phyloP scores from a whole-genome alignment of 805 yeast genomes.

The Barnettozyma wickerhamii region DNA sequence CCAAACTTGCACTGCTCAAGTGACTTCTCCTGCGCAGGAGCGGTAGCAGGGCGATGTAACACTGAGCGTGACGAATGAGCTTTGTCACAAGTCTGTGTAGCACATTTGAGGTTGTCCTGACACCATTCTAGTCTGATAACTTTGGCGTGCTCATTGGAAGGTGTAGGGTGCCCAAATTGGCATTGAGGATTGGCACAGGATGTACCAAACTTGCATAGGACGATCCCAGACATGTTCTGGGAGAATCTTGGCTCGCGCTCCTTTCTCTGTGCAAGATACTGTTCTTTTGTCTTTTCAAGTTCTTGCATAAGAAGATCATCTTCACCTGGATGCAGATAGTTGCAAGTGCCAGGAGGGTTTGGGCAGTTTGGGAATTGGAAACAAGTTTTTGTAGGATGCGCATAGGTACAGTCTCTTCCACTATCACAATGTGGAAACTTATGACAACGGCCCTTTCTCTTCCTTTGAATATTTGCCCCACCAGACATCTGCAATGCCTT shows the following conservation, averaged over 20 bases:
- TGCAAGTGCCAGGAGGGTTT: conserved; percentile 78
- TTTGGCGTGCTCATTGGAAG: conserved; percentile 70
- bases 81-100: conserved; percentile 55
- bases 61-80: conserved; percentile 81
- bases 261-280: conserved; percentile 36
- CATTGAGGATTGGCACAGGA: conserved; percentile 75
- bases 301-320: conserved; percentile 71
- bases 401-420: conserved; percentile 61
- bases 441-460: conserved; percentile 61
- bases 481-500: conserved; percentile 35
- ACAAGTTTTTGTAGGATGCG: conserved; percentile 80
- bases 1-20: conserved; percentile 86
- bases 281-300: conserved; percentile 57
- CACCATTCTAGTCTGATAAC: conserved; percentile 75
- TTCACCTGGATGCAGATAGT: conserved; percentile 78
- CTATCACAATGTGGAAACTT: conserved; percentile 67
- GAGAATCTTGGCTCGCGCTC: conserved; percentile 20
- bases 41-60: conserved; percentile 33
- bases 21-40: conserved; percentile 37
- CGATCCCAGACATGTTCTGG: conserved; percentile 44
- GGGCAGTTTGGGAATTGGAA: conserved; percentile 74
- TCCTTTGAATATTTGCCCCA: conserved; percentile 33
- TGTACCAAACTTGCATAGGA: conserved; percentile 72
- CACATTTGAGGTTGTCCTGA: conserved; percentile 60
- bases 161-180: conserved; percentile 91